These are phyloP conservation scores for Pichiaceae sp. DNA, from an alignment of 1,139 yeast genomes.

Conservation along the genomic window DNA sequence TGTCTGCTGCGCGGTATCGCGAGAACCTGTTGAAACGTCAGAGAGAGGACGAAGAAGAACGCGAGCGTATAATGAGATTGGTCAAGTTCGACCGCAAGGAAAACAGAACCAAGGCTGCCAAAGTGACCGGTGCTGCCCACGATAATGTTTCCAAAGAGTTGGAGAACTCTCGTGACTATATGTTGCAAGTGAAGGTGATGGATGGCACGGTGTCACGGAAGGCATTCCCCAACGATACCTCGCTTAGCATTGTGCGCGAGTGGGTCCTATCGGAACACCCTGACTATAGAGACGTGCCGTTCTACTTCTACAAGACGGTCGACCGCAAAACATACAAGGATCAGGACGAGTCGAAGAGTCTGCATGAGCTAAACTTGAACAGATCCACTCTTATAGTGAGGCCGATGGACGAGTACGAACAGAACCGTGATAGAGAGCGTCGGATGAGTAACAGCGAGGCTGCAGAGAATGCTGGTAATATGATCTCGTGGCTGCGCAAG, in stretches of 20 bases:
- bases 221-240: conserved; percentile 13
- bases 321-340: conserved; percentile 23
- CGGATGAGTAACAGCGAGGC: conserved; percentile 1
- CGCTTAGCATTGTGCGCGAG: conserved; percentile 19
- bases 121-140: conserved; percentile 1
- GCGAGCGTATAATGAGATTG: conserved; percentile 42
- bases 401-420: conserved; percentile 21
- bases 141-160: conserved; percentile 8
- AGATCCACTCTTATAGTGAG: conserved; percentile 24
- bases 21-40: conserved; percentile 31
- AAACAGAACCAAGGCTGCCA: conserved; percentile 17
- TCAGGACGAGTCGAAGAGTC: conserved; percentile 21
- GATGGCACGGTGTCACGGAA: conserved; percentile 22
- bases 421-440: conserved; percentile 3
- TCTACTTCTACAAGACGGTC: conserved; percentile 24
- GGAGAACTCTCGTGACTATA: conserved; percentile 12
- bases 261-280: conserved; percentile 16
- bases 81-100: conserved; percentile 46
- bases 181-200: conserved; percentile 22
- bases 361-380: conserved; percentile 20
- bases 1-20: conserved; percentile 31
- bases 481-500: conserved; percentile 10
- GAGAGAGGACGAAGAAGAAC: conserved; percentile 37
- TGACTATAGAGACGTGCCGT: conserved; percentile 23
- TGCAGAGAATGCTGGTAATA: conserved; percentile 2